These are phyloP conservation scores for Coemansia furcata DNA, from an alignment of 192 early-diverging fungal genomes.

Conservation along the genomic window DNA sequence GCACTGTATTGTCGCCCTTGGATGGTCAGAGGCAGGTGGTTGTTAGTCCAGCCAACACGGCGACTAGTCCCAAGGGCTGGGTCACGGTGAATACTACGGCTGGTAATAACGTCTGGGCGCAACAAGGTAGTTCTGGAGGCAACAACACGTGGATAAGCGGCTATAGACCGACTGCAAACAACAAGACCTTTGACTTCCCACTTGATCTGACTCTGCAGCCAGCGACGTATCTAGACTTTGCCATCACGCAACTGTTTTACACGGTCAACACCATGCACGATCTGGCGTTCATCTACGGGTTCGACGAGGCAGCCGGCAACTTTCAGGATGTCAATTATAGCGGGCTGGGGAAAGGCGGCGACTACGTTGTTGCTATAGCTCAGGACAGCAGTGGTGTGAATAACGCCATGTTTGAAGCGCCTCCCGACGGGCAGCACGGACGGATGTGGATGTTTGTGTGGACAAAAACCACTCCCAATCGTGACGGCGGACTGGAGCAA, in stretches of 20 bases:
- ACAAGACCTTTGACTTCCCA: constrained; percentile 73
- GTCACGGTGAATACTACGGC: constrained; percentile 62
- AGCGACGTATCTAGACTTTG: constrained; percentile 68
- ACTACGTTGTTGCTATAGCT: constrained; percentile 89
- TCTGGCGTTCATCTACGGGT: constrained; percentile 85
- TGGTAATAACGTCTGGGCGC: constrained; percentile 93
- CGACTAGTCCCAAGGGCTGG: constrained; percentile 73
- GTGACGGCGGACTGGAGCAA: constrained; percentile 88
- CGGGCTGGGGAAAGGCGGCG: constrained; percentile 72
- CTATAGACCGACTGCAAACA: constrained; percentile 66
- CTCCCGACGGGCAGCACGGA: constrained; percentile 85
- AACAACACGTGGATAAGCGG: constrained; percentile 63
- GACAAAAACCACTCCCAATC: constrained; percentile 66
- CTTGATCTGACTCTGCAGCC: constrained; percentile 65
- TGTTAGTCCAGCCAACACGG: constrained; percentile 58
- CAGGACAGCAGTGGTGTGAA: constrained; percentile 90
- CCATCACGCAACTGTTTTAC: constrained; percentile 88
- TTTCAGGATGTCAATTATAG: constrained; percentile 89
- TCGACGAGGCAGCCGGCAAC: constrained; percentile 87
- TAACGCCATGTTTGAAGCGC: constrained; percentile 95
- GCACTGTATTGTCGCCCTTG: constrained; percentile 77
- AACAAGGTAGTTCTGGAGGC: constrained; percentile 75
- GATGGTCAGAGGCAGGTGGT: constrained; percentile 61
- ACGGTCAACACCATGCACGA: constrained; percentile 92
- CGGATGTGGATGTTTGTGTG: constrained; percentile 97